Conservation (phyloP, 2,329 filamentous ascomycete species). For the Beauveria asiatica region DNA sequence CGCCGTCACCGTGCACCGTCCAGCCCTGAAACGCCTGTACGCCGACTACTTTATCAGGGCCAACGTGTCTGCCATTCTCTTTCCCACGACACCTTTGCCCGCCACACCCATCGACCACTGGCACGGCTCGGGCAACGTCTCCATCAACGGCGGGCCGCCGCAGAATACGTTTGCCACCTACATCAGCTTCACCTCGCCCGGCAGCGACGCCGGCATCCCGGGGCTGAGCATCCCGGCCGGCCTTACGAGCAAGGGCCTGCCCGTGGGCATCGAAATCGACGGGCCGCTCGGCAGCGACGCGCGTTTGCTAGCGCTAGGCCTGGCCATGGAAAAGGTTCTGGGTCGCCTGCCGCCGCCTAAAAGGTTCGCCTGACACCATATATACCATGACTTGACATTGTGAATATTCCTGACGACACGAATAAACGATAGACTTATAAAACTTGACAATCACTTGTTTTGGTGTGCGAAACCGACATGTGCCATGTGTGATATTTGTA, state of each 20-base stretch:
- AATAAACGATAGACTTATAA: background rate
- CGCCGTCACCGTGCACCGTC: slow-evolving; percentile 11
- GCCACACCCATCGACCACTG: slow-evolving; percentile 12
- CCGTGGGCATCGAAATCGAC: slow-evolving; percentile 14
- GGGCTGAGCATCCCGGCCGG: slow-evolving; percentile 14
- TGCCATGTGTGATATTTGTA: background rate
- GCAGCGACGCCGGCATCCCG: slow-evolving; percentile 14
- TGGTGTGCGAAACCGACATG: background rate
- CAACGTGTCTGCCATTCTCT: slow-evolving; percentile 12
- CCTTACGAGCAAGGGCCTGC: slow-evolving; percentile 7
- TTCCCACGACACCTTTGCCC: slow-evolving; percentile 14
- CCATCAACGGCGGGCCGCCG: slow-evolving; percentile 14
- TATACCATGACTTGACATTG: background rate
- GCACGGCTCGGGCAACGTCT: slow-evolving; percentile 13
- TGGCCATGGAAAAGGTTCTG: slow-evolving; percentile 13
- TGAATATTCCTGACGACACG: background rate
- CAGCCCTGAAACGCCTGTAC: slow-evolving; percentile 14
- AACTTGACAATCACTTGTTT: background rate
- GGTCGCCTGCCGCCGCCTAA: slow-evolving; percentile 11
- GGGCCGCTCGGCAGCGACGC: slow-evolving; percentile 14
- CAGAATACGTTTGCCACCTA: slow-evolving; percentile 11
- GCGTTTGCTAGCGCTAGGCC: slow-evolving; percentile 10
- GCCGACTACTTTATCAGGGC: slow-evolving; percentile 9
- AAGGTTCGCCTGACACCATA: background rate
- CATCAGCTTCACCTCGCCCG: slow-evolving; percentile 11